Evolutionary conservation across 768 basidiomycete species (phyloP), one percentile per base, ranked within the genome.

Genomic region (Porpolomopsis calyptriformis): DNA sequence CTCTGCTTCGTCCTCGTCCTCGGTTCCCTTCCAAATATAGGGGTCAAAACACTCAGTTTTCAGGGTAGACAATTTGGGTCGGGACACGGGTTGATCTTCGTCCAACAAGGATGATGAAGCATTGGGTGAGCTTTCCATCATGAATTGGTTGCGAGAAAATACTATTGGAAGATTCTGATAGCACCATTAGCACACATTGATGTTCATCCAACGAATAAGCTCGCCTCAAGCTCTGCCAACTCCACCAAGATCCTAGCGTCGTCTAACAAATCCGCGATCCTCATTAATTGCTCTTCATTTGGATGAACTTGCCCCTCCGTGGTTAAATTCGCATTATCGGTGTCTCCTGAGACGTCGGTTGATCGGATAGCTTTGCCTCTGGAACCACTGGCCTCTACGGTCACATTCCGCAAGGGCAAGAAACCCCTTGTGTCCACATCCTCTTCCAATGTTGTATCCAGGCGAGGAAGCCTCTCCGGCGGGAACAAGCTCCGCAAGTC

Each of bases 201-300:
- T 31, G 14, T 31, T 31, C 29, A 31, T 31, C 7, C 29, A 14
- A 31, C 7, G 29, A 31, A 7, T 31, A 24, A 4, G 54, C 69
- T 47, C 50, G 85, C 86, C 69, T 80, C 72, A 46, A 74, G 63
- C 46, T 71, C 49, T 3, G 37, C 68, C 20, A 94, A 59, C 46
- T 71, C 49, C 4, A 40, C 68, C 20, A 94, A 59, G 4, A 66
- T 60, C 51, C 65, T 71, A 1, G 82, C 84, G 56, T 96, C 90
- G 11, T 72, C 64, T 39, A 92, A 67, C 34, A 96, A 66, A 63
- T 96, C 94, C 38, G 77, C 72, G 48, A 99, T 85, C 52, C 96
- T 73, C 89, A 97, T 93, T 35, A 99, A 65, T 54, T 93, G 87
- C 67, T 94, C 91, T 48, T 87, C 92, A 54, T 99, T 98, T 6